Base-by-base conservation (phyloP, 1,139 yeast species). In the Wickerhamiella infanticola region DNA sequence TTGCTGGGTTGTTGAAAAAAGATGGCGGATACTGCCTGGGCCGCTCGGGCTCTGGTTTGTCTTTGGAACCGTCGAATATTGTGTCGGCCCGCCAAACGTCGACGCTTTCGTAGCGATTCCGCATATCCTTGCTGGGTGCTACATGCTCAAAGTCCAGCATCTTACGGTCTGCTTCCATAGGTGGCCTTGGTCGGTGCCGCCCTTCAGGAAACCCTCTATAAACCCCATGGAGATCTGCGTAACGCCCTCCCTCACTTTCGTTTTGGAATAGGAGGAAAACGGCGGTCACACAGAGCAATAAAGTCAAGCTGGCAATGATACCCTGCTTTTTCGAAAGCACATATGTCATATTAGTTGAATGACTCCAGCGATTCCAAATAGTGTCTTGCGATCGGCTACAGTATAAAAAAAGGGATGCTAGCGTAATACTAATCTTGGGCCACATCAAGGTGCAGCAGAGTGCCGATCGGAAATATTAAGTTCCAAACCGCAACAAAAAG, bases 51-150 rank as follows among this genome's bases (percentile, higher is more conserved):
- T 24, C 13, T 11, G n/a, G 25, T 13, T 24, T 3, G 31, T 29
- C 27, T 23, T 24, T n/a, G 5, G 8, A 8, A 5, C 11, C 33
- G 33, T 38, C 23, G 4, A 23, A 8, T 35, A 43, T 33, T 23
- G 13, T 9, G 11, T 33, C 45, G 27, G 5, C 35, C 33, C 44
- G 48, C 48, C 48, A 46, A 2, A 41, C 43, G 24, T 44, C 45
- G 24, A 36, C n/a, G 9, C 26, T 11, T n/a, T 41, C 48, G 33
- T 37, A 44, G 9, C 48, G 44, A 4, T 26, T 26, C 6, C 48
- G 42, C 33, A 29, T 29, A 7, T 29, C 33, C 9, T 7, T 11
- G 33, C 33, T 29, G 11, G 33, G 33, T 11, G 2, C 33, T 29
- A 7, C 11, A 29, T 29, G 33, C 33, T 29, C 11, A 11, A 29